Evolutionary conservation across 148 eudicot species (phyloP).

Genomic region (Gaultheria prostrata): DNA sequence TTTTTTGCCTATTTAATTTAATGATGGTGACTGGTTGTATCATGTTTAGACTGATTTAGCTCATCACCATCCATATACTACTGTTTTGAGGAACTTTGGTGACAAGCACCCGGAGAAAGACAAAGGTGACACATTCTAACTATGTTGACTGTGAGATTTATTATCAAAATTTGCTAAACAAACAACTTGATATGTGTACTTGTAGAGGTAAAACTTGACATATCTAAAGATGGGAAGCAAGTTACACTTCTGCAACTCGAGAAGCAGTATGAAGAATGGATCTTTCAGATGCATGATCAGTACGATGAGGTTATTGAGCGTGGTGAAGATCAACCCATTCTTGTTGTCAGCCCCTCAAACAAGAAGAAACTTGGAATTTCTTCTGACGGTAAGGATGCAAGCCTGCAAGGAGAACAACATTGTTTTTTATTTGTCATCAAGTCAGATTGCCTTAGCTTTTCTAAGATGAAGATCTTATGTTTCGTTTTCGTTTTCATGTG

Average conservation of each 20-base stretch:
- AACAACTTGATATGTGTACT: not conserved
- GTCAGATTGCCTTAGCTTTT: not conserved
- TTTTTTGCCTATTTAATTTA: not conserved
- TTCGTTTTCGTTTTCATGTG: not conserved
- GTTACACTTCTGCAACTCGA: conserved; percentile 48
- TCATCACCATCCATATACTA: conserved; percentile 55
- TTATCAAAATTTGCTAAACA: not conserved
- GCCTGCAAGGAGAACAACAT: not conserved
- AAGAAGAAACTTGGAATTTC: conserved; percentile 49
- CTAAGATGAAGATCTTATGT: not conserved
- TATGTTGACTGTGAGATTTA: not conserved
- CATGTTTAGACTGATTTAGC: conserved; percentile 62
- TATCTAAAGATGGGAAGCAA: conserved; percentile 39
- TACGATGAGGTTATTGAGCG: conserved; percentile 57
- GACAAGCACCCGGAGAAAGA: conserved; percentile 28
- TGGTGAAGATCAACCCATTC: conserved; percentile 54
- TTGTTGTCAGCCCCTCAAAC: conserved; percentile 35
- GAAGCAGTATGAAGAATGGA: conserved; percentile 62
- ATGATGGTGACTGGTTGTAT: conserved; percentile 9
- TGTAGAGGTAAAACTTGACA: conserved; percentile 41
- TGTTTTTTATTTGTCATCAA: not conserved
- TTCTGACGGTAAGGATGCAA: conserved; percentile 44
- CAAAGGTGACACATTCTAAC: conserved; percentile 29
- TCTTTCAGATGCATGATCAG: conserved; percentile 52
- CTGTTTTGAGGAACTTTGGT: conserved; percentile 68